Evolutionary conservation across 208 protist species (phyloP).

Genomic region (Blastocrithidia nonstop): DNA sequence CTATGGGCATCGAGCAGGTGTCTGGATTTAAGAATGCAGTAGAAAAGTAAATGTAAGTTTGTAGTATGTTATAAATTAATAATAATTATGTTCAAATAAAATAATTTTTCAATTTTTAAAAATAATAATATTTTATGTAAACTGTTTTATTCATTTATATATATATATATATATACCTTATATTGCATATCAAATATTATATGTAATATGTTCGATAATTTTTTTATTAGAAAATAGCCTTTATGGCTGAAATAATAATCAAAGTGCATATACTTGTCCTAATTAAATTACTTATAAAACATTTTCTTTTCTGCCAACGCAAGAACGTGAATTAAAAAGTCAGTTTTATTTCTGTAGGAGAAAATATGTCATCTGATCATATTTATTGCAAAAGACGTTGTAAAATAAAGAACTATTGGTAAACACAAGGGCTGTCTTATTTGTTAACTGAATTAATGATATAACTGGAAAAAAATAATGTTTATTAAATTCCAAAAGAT

Average conservation of each 20-base stretch:
- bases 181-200: background rate
- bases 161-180: background rate
- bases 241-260: no score
- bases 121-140: background rate
- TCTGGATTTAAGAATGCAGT: conserved; percentile 87
- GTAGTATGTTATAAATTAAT: background rate
- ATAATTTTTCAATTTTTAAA: background rate
- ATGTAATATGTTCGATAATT: conserved; percentile 6
- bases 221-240: conserved; percentile 6
- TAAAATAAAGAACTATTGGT: no score
- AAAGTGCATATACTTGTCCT: no score
- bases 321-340: no score
- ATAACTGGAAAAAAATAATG: no score
- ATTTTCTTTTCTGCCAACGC: no score
- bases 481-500: conserved; percentile 1
- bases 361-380: no score
- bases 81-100: background rate
- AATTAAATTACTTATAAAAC: no score
- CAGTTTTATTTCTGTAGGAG: no score
- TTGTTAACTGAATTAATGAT: no score
- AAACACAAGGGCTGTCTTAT: no score
- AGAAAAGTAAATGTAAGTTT: conserved; percentile 28
- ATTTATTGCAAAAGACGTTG: no score
- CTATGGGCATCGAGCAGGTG: conserved; percentile 93
- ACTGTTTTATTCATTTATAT: background rate